Conservation (phyloP, 371 early-diverging fungal species). For the Parasitella parasitica region DNA sequence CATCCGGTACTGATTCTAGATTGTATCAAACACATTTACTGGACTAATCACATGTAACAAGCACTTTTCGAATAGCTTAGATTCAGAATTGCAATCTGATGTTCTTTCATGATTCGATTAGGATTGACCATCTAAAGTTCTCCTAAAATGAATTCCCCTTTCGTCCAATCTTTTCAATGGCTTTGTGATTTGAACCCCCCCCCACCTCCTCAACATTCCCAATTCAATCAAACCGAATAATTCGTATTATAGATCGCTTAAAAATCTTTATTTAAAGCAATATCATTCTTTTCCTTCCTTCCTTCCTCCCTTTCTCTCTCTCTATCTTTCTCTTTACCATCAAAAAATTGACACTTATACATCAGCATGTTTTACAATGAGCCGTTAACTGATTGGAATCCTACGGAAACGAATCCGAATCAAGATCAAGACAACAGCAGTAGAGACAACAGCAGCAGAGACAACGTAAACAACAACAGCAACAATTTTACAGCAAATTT, state of each 20-base stretch:
- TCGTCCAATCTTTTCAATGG: neutral
- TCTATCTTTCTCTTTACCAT: neutral
- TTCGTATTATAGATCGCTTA: neutral
- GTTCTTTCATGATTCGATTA: too few species aligned
- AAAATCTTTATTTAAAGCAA: neutral
- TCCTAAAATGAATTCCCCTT: neutral
- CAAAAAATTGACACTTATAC: neutral
- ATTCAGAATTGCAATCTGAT: neutral
- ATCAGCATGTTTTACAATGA: neutral
- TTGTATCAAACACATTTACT: neutral
- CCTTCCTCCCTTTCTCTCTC: neutral
- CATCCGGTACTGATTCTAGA: neutral
- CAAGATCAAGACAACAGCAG: neutral
- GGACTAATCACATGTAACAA: neutral
- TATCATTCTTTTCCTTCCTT: neutral
- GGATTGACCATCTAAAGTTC: too few species aligned
- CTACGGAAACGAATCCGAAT: neutral
- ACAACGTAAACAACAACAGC: neutral
- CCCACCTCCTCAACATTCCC: conserved; percentile 6
- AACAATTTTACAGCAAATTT: conserved; percentile 24
- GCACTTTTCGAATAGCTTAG: neutral
- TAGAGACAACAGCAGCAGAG: neutral
- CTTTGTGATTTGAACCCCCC: conserved; percentile 1
- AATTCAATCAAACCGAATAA: conserved; percentile 5
- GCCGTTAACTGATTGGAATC: neutral